A percentile compares a stretch with the other conserved stretches of the same genome.
These are phyloP conservation scores for Eremochloa ophiuroides DNA, from an alignment of 176 grass and related monocot species.

Conservation along the genomic window DNA sequence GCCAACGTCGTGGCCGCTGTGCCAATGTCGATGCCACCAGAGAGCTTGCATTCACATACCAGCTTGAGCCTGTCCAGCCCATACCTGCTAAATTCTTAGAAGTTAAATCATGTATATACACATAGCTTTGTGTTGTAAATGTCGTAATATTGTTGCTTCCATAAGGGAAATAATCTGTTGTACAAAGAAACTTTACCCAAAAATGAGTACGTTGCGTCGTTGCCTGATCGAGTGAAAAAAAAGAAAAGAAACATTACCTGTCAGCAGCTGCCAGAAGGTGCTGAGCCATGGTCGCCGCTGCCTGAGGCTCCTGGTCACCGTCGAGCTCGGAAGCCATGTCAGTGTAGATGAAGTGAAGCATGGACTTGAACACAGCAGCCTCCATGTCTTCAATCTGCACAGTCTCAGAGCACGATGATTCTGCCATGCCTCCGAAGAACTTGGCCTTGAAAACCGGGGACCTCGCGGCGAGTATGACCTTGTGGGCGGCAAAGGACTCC, in stretches of 20 bases:
- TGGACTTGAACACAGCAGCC: slow-evolving; percentile 16
- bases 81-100: not conserved
- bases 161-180: too few species aligned
- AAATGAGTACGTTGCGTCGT: too few species aligned
- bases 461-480: slow-evolving; percentile 3
- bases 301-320: not conserved
- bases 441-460: slow-evolving; percentile 23
- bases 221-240: too few species aligned
- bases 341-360: slow-evolving; percentile 15
- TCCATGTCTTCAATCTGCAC: slow-evolving; percentile 5
- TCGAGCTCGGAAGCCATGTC: slow-evolving; percentile 1
- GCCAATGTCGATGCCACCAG: not conserved
- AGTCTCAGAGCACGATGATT: not conserved
- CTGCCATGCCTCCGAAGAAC: slow-evolving; percentile 17
- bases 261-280: slow-evolving; percentile 42
- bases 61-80: slow-evolving; percentile 44
- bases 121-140: not conserved
- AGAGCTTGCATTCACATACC: slow-evolving; percentile 43
- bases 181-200: too few species aligned
- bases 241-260: not conserved
- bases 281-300: slow-evolving; percentile 11
- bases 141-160: not conserved
- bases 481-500: slow-evolving; percentile 12
- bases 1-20: slow-evolving; percentile 31
- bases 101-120: not conserved